phyloP scores from a whole-genome alignment of 1,284 basidiomycete genomes.

The Apiotrichum montevideense region DNA sequence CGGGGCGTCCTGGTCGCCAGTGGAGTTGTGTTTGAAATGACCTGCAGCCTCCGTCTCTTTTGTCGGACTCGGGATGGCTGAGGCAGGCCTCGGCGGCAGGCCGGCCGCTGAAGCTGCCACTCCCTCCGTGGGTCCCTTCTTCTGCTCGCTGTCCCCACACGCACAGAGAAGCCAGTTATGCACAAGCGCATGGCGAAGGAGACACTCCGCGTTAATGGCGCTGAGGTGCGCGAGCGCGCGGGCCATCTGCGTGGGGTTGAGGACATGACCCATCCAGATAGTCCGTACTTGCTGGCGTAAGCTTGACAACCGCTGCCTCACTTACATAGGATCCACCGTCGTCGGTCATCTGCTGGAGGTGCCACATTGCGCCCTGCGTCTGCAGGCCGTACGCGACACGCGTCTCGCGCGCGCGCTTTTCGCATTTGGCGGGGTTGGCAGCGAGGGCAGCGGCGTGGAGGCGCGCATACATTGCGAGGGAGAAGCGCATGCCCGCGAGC shows the following conservation, averaged over 20 bases:
- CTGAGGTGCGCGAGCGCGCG: neutral
- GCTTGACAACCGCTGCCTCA: neutral
- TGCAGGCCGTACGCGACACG: conserved; percentile 3
- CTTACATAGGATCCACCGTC: conserved; percentile 6
- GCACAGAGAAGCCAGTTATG: neutral
- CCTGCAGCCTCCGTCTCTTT: no score
- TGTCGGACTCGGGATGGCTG: no score
- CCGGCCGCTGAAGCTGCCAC: no score
- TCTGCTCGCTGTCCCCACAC: neutral
- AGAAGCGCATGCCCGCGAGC: conserved; percentile 7
- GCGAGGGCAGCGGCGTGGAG: neutral
- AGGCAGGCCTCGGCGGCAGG: no score
- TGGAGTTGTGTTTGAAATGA: no score
- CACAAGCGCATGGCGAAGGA: neutral
- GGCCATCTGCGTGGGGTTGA: neutral
- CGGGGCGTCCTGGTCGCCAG: no score
- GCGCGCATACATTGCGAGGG: conserved; percentile 4
- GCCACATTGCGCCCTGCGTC: conserved; percentile 5
- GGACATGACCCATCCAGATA: neutral
- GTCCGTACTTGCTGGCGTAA: neutral
- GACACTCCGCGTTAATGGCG: neutral
- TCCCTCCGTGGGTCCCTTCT: no score
- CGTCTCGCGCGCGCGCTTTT: neutral
- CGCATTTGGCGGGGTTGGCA: neutral
- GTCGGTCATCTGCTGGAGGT: conserved; percentile 2